Conservation (phyloP, 2,329 filamentous ascomycete genomes). For the Paracamarosporium sp. region DNA sequence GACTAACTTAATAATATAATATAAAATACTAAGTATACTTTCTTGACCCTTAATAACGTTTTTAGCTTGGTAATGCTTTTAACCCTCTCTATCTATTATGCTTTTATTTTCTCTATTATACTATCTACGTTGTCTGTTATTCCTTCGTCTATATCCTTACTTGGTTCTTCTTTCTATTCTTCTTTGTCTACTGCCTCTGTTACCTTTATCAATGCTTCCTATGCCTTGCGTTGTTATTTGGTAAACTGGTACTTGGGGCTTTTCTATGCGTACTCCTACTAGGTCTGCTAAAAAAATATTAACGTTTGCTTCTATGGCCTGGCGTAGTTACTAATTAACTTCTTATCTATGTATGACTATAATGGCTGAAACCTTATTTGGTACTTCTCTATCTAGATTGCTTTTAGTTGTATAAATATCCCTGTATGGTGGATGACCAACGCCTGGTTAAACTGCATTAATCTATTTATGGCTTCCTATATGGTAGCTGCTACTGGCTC, state of each 20-base stretch:
- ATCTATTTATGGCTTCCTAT: slow-evolving; percentile 20
- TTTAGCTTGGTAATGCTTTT: neutral
- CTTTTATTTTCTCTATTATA: neutral
- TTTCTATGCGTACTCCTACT: neutral
- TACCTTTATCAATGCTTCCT: neutral
- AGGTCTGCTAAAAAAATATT: slow-evolving; percentile 12
- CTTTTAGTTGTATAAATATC: slow-evolving; percentile 23
- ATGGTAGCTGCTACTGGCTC: slow-evolving; percentile 19
- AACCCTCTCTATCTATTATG: no score
- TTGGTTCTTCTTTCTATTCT: neutral
- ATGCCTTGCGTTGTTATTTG: neutral
- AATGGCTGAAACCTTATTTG: slow-evolving; percentile 22
- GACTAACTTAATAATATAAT: slow-evolving; percentile 22
- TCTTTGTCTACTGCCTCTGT: neutral
- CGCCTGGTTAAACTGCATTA: slow-evolving; percentile 18
- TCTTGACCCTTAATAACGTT: neutral
- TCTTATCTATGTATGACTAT: slow-evolving; percentile 21
- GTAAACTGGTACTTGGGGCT: neutral
- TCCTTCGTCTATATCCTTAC: neutral
- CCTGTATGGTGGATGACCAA: slow-evolving; percentile 12
- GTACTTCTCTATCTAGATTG: slow-evolving; percentile 23
- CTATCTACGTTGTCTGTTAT: neutral
- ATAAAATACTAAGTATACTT: slow-evolving; percentile 24
- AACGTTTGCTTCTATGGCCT: slow-evolving; percentile 22
- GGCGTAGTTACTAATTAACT: slow-evolving; percentile 12